These are phyloP conservation scores for Nevesoporus exiguus DNA, from an alignment of 768 basidiomycete genomes.

Conservation along the genomic window DNA sequence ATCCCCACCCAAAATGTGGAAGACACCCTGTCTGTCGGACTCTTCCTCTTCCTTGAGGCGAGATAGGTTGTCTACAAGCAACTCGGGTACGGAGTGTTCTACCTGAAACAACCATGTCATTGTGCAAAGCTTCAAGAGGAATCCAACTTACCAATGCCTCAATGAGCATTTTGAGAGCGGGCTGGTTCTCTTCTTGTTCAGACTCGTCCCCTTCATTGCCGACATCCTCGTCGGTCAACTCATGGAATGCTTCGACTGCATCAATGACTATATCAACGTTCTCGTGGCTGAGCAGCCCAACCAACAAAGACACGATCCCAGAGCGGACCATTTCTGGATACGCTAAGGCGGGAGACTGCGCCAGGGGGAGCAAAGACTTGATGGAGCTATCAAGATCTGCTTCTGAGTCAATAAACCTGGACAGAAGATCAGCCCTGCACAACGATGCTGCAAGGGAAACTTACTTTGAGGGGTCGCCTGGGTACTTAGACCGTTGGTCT, in stretches of 20 bases:
- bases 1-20: constrained; percentile 77
- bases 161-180: constrained; percentile 70
- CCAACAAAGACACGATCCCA: constrained; percentile 63
- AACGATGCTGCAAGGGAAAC: constrained; percentile 7
- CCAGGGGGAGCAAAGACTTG: constrained; percentile 83
- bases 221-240: constrained; percentile 95
- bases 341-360: constrained; percentile 76
- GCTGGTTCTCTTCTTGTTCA: constrained; percentile 55
- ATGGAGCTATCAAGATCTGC: constrained; percentile 88
- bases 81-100: constrained; percentile 78
- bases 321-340: constrained; percentile 88
- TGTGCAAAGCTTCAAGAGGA: neutral
- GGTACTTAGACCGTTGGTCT: constrained; percentile 93
- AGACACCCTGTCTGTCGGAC: constrained; percentile 86
- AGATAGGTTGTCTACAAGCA: constrained; percentile 84
- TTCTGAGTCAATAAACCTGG: constrained; percentile 98
- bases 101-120: constrained; percentile 45
- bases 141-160: constrained; percentile 62
- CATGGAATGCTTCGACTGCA: constrained; percentile 86
- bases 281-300: constrained; percentile 90
- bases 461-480: constrained; percentile 88
- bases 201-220: constrained; percentile 73
- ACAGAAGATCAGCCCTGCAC: constrained; percentile 3
- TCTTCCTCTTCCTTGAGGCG: constrained; percentile 92
- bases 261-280: constrained; percentile 98